Conservation (phyloP, 345 rosid genomes). For the Brassica nigra region DNA sequence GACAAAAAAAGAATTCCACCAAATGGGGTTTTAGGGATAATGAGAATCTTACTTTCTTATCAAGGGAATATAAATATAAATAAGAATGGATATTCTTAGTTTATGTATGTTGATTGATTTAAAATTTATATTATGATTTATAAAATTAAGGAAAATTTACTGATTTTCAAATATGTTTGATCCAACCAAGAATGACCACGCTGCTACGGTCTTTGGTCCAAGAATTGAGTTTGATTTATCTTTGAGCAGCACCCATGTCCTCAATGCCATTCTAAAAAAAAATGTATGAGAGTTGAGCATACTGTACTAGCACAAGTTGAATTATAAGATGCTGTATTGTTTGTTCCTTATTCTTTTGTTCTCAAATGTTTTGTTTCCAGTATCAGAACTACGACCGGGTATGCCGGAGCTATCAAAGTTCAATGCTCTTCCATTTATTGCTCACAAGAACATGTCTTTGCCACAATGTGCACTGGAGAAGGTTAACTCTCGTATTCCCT, state of each 20-base stretch:
- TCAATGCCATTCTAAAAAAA: neutral
- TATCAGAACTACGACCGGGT: constrained; percentile 27
- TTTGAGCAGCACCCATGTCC: constrained; percentile 22
- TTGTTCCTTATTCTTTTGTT: neutral
- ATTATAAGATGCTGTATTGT: too few species aligned
- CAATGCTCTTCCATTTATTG: neutral
- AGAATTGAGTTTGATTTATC: constrained; percentile 35
- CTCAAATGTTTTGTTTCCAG: constrained; percentile 11
- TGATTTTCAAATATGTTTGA: neutral
- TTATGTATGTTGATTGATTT: too few species aligned
- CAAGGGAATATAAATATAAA: too few species aligned
- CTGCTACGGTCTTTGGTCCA: neutral
- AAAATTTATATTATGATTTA: too few species aligned
- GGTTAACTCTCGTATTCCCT: neutral
- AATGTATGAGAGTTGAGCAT: too few species aligned
- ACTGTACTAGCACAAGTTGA: too few species aligned
- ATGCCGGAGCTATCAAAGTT: constrained; percentile 35
- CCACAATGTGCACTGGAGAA: constrained; percentile 32
- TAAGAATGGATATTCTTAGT: too few species aligned
- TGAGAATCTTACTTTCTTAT: too few species aligned
- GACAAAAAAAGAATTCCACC: too few species aligned
- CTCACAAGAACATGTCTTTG: neutral
- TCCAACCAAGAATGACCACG: neutral
- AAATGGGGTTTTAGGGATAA: too few species aligned
- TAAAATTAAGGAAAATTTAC: too few species aligned